phyloP scores from a whole-genome alignment of 2,329 filamentous ascomycete species.

The Aspergillus sp. region DNA sequence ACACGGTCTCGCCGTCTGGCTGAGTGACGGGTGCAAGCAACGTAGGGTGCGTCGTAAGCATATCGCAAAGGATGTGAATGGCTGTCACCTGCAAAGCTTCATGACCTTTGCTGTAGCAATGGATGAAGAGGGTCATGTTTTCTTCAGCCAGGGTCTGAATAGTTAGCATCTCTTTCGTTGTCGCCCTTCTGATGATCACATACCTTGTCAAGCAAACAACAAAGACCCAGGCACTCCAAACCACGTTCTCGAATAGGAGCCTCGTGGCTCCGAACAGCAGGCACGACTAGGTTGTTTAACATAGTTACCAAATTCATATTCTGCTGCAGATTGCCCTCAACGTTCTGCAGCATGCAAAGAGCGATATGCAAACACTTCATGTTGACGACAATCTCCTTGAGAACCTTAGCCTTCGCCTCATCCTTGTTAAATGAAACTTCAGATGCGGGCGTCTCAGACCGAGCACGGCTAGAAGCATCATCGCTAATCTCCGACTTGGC shows the following conservation, averaged over 20 bases:
- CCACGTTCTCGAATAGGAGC: slow-evolving; percentile 87
- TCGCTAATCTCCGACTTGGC: slow-evolving; percentile 77
- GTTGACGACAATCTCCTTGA: slow-evolving; percentile 91
- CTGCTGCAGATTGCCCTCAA: slow-evolving; percentile 77
- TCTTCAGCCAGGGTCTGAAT: slow-evolving; percentile 72
- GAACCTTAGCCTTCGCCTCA: slow-evolving; percentile 59
- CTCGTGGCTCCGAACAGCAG: slow-evolving; percentile 87
- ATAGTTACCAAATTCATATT: slow-evolving; percentile 93
- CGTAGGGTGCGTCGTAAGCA: slow-evolving; percentile 79
- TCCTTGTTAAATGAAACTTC: slow-evolving; percentile 49
- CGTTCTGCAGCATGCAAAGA: slow-evolving; percentile 93
- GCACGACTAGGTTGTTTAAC: slow-evolving; percentile 94
- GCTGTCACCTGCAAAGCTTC: slow-evolving; percentile 82
- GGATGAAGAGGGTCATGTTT: slow-evolving; percentile 87
- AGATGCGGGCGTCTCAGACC: slow-evolving; percentile 48
- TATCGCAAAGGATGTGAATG: slow-evolving; percentile 86
- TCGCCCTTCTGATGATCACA: too few species aligned
- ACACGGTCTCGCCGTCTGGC: slow-evolving; percentile 44
- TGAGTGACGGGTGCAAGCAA: slow-evolving; percentile 56
- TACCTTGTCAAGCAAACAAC: slow-evolving; percentile 78
- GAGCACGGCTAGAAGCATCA: slow-evolving; percentile 43
- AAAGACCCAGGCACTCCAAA: slow-evolving; percentile 80
- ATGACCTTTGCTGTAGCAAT: slow-evolving; percentile 92
- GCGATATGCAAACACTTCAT: slow-evolving; percentile 98
- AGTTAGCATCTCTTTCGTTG: slow-evolving; percentile 4